These are phyloP conservation scores for Alternaria incomplexa DNA, from an alignment of 2,329 filamentous ascomycete genomes.

Conservation along the genomic window DNA sequence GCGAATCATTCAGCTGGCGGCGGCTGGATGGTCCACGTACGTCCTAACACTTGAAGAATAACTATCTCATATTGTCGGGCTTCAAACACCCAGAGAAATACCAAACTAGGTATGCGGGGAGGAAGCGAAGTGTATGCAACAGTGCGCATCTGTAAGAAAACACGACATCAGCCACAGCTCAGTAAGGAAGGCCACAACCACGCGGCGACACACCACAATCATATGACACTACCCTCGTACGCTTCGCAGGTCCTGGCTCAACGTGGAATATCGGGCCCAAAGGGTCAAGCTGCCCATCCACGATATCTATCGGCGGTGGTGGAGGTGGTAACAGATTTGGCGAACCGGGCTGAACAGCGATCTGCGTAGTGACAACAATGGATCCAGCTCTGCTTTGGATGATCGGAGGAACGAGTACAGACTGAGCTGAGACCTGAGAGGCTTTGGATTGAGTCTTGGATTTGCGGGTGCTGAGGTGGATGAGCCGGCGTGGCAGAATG, in stretches of 20 bases:
- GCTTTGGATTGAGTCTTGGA: neutral
- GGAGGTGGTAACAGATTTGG: neutral
- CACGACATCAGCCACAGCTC: neutral
- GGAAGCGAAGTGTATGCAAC: neutral
- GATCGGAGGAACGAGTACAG: neutral
- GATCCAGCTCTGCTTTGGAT: slow-evolving; percentile 1
- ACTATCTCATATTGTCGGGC: neutral
- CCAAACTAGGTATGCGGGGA: neutral
- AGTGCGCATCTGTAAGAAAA: neutral
- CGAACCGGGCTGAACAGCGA: slow-evolving; percentile 16
- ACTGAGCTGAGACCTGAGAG: neutral
- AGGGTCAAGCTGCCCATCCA: slow-evolving; percentile 14
- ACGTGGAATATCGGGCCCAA: slow-evolving; percentile 26
- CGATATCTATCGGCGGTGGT: neutral
- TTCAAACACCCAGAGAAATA: neutral
- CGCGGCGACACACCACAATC: neutral
- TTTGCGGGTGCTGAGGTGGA: slow-evolving; percentile 5
- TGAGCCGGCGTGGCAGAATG: slow-evolving; percentile 17
- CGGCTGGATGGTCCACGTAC: slow-evolving; percentile 37
- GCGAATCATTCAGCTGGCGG: slow-evolving; percentile 24
- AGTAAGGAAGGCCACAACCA: neutral
- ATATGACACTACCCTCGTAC: neutral
- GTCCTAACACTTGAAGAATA: slow-evolving; percentile 15
- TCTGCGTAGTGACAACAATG: slow-evolving; percentile 29
- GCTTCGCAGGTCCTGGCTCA: slow-evolving; percentile 2